Evolutionary conservation across 371 early-diverging fungal species (phyloP).

Genomic region (Mucor mucedo): DNA sequence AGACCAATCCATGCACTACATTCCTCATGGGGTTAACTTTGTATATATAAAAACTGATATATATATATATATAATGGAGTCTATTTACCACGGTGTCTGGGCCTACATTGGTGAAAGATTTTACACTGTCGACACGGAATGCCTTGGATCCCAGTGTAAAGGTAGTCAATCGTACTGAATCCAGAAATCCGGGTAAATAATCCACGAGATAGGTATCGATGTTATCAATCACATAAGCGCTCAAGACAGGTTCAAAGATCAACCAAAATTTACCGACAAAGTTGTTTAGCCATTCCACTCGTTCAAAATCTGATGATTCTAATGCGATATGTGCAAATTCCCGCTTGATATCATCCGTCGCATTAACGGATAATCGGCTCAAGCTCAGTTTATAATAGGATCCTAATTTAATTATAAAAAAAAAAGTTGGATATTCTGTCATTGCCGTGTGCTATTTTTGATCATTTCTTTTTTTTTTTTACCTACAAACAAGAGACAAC

Average conservation of each 20-base stretch:
- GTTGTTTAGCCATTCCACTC: constrained; percentile 97
- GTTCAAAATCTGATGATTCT: constrained; percentile 69
- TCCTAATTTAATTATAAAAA: constrained; percentile 48
- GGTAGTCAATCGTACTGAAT: constrained; percentile 86
- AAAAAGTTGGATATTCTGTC: not conserved
- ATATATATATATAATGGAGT: not conserved
- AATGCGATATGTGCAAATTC: constrained; percentile 55
- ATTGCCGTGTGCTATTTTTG: not conserved
- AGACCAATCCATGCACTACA: constrained; percentile 89
- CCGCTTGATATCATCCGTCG: constrained; percentile 73
- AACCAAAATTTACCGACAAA: constrained; percentile 89
- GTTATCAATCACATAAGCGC: constrained; percentile 74
- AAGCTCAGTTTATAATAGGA: constrained; percentile 73
- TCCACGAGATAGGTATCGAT: constrained; percentile 79
- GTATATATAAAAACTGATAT: too few relatives aligned
- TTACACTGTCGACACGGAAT: constrained; percentile 88
- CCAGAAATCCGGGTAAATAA: constrained; percentile 87
- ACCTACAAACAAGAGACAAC: constrained; percentile 54
- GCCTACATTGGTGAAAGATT: constrained; percentile 75
- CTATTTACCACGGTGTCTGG: constrained; percentile 78
- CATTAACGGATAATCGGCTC: constrained; percentile 63
- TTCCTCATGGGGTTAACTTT: too few relatives aligned
- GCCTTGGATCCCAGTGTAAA: constrained; percentile 97
- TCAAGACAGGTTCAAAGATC: constrained; percentile 92
- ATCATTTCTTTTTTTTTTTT: constrained; percentile 13